A percentile compares a stretch with the other conserved stretches of the same genome.
Evolutionary conservation across 192 early-diverging fungal species (phyloP).

Genomic region (Geranomyces variabilis): DNA sequence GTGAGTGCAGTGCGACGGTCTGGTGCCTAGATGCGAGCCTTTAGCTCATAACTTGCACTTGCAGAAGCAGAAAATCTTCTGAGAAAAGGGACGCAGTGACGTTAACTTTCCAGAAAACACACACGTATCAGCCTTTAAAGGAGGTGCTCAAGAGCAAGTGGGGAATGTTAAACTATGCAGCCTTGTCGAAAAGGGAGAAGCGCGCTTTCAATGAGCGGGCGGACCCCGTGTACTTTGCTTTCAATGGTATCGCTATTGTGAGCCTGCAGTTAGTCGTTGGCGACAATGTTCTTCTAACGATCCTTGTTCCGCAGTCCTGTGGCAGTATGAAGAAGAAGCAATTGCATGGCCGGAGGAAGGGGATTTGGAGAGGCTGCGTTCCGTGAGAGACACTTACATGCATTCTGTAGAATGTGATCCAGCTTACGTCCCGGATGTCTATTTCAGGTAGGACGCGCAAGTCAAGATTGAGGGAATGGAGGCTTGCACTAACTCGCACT

Average conservation of each 20-base stretch:
- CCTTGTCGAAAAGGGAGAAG: constrained; percentile 25
- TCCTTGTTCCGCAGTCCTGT: constrained; percentile 34
- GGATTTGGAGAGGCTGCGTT: constrained; percentile 46
- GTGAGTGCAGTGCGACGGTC: constrained; percentile 17
- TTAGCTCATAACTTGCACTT: too few species aligned
- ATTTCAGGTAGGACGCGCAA: constrained; percentile 43
- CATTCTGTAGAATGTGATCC: constrained; percentile 20
- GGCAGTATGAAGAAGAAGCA: constrained; percentile 35
- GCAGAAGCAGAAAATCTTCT: constrained; percentile 41
- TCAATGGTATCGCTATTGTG: constrained; percentile 28
- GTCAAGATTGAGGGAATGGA: background rate
- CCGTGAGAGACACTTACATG: constrained; percentile 18
- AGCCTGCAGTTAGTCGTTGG: background rate
- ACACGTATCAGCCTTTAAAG: constrained; percentile 39
- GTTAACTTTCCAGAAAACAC: constrained; percentile 32
- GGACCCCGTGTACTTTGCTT: constrained; percentile 41
- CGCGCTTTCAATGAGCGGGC: constrained; percentile 26
- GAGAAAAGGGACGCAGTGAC: constrained; percentile 26
- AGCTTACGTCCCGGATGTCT: constrained; percentile 47
- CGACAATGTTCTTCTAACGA: background rate
- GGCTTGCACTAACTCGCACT: too few species aligned
- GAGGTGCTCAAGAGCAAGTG: constrained; percentile 1
- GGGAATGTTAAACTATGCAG: background rate
- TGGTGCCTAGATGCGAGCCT: too few species aligned
- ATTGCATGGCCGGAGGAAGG: constrained; percentile 27